Evolutionary conservation across 441 rosid genomes (phyloP), one percentile per base, ranked within the genome.

Genomic region (Syzygium malaccense): DNA sequence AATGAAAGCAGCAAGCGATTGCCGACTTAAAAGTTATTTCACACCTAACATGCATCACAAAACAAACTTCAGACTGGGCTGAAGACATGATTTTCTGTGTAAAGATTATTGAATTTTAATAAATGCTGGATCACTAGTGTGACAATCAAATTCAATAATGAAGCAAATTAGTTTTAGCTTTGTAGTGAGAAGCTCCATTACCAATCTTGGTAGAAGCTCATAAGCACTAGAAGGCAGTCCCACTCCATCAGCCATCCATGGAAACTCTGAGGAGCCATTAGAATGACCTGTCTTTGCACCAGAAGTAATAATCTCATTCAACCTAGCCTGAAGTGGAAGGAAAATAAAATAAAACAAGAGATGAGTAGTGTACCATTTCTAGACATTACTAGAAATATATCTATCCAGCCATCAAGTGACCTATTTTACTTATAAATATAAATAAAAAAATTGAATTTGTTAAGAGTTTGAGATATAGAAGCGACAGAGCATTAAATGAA

Each of bases 161-260:
- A 56, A 55, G 66, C 87, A 33, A 85, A 55, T 58, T 53, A 11
- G 1, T 37, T 48, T 56, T 54, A 14, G 41, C 62, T 85, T 55
- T 56, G 48, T 56, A 13, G 86, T 54, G 86, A 85, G 58, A 85
- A 85, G 87, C 45, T 85, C 83, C 23, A 12, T 91, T 93, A 97
- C 99, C 99, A 98, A 87, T 92, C 93, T 93, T 30, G 94, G 96
- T 88, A 98, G 94, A 93, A 96, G 96, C 92, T 97, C 94, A 87
- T 93, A 93, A 86, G 99, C 99, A 92, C 95, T 95, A 86, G 96
- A 88, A 89, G 99, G 99, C 88, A 98, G 95, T 89, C 99, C 99
- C 93, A 95, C 98, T 90, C 99, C 99, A 94, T 98, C 99, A 83
- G 93, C 91, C 99, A 97, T 97, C 99, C 99, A 98, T 68, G 98